Evolutionary conservation across 164 flowering plant species (phyloP).

Genomic region (Dillenia suffruticosa): DNA sequence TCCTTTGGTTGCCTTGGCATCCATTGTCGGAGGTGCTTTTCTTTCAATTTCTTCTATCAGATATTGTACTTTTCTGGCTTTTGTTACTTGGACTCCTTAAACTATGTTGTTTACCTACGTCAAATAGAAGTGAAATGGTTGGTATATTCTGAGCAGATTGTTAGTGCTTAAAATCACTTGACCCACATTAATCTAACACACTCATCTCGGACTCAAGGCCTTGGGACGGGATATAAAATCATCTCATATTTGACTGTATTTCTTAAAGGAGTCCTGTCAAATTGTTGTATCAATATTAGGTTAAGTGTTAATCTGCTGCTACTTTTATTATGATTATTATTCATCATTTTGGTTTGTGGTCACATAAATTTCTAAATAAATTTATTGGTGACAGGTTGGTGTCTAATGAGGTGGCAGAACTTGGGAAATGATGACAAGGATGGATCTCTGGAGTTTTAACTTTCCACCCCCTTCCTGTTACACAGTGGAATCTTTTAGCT

Average conservation of each 20-base stretch:
- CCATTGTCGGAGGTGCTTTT: slow-evolving; percentile 60
- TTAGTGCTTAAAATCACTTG: no score
- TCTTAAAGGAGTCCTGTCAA: no score
- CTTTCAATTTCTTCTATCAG: not conserved
- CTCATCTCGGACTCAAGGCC: no score
- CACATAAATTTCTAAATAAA: not conserved
- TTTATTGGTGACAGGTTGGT: slow-evolving; percentile 48
- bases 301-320: no score
- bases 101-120: no score
- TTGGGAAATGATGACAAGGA: slow-evolving; percentile 27
- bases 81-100: not conserved
- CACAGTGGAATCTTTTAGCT: slow-evolving; percentile 88
- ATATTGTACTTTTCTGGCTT: not conserved
- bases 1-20: slow-evolving; percentile 53
- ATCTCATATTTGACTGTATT: no score
- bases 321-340: not conserved
- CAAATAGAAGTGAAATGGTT: no score
- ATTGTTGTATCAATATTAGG: no score
- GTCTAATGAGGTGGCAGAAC: slow-evolving; percentile 51
- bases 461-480: slow-evolving; percentile 47
- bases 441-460: slow-evolving; percentile 14
- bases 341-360: not conserved
- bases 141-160: no score
- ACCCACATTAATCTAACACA: no score
- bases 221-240: no score